Evolutionary conservation across 805 yeast species (phyloP).

Genomic region (Alloascoidea africana): DNA sequence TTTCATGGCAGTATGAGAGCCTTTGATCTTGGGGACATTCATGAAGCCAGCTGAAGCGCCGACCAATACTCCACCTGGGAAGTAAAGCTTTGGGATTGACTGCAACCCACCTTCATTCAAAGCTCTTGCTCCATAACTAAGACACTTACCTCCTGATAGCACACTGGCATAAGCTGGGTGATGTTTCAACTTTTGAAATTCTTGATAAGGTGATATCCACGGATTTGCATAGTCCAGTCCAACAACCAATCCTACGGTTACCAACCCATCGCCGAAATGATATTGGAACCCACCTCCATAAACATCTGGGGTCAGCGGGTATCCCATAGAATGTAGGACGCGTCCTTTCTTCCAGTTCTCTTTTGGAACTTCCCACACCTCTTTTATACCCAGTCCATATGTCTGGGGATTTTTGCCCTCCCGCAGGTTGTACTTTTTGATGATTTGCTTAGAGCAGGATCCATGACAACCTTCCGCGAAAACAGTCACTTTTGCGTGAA

Average conservation of each 20-base stretch:
- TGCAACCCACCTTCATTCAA: conserved; percentile 95
- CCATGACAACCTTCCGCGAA: conserved; percentile 99
- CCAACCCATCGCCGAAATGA: conserved; percentile 89
- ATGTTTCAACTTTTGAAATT: conserved; percentile 85
- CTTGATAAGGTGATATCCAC: conserved; percentile 88
- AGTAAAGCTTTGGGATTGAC: conserved; percentile 75
- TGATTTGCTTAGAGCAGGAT: conserved; percentile 66
- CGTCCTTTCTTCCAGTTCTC: conserved; percentile 68
- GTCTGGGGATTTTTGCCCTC: conserved; percentile 61
- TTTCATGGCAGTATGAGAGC: conserved; percentile 96
- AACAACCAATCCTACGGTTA: conserved; percentile 84
- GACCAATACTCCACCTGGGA: conserved; percentile 93
- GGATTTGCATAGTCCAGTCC: conserved; percentile 95
- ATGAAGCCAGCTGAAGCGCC: conserved; percentile 96
- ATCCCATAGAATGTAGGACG: conserved; percentile 82
- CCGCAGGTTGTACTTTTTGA: conserved; percentile 54
- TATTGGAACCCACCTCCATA: conserved; percentile 98
- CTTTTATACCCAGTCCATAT: conserved; percentile 91
- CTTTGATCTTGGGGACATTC: conserved; percentile 95
- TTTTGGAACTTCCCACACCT: conserved; percentile 89
- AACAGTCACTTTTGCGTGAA: conserved; percentile 78
- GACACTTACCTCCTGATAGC: conserved; percentile 79
- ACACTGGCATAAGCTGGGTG: conserved; percentile 73
- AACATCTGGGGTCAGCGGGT: conserved; percentile 54
- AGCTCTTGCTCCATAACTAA: conserved; percentile 92